Conservation (phyloP, 169 alveolate species). For the Cystoisospora suis region DNA sequence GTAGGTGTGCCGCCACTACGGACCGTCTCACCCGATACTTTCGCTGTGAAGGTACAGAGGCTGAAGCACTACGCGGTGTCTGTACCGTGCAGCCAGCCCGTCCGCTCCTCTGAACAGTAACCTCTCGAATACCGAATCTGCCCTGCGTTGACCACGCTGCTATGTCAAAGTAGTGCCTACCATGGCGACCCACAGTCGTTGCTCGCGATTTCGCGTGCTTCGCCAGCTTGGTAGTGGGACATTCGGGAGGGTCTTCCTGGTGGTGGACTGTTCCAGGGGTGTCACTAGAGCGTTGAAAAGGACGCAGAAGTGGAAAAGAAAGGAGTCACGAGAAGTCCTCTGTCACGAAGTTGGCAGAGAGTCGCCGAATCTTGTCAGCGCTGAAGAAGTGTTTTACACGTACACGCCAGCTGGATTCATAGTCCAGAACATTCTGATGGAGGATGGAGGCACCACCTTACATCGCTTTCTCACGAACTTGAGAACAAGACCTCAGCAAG, state of each 20-base stretch:
- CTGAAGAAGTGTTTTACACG: conserved; percentile 8
- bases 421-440: conserved; percentile 50
- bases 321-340: conserved; percentile 31
- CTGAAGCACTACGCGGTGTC: too few species aligned
- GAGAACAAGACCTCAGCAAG: neutral
- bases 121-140: too few species aligned
- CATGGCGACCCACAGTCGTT: neutral
- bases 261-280: neutral
- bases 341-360: conserved; percentile 32
- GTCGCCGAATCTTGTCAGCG: conserved; percentile 7
- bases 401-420: conserved; percentile 35
- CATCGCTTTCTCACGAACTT: neutral
- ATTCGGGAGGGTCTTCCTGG: conserved; percentile 39
- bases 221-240: conserved; percentile 36
- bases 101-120: too few species aligned
- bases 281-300: conserved; percentile 1
- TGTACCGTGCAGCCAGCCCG: too few species aligned
- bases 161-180: too few species aligned
- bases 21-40: too few species aligned
- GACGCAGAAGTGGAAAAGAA: conserved; percentile 42
- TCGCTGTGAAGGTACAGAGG: too few species aligned
- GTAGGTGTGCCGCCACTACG: too few species aligned
- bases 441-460: conserved; percentile 2
- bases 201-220: conserved; percentile 12
- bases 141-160: too few species aligned